These are phyloP conservation scores for Malus asiatica DNA, from an alignment of 306 rosid genomes.

Conservation along the genomic window DNA sequence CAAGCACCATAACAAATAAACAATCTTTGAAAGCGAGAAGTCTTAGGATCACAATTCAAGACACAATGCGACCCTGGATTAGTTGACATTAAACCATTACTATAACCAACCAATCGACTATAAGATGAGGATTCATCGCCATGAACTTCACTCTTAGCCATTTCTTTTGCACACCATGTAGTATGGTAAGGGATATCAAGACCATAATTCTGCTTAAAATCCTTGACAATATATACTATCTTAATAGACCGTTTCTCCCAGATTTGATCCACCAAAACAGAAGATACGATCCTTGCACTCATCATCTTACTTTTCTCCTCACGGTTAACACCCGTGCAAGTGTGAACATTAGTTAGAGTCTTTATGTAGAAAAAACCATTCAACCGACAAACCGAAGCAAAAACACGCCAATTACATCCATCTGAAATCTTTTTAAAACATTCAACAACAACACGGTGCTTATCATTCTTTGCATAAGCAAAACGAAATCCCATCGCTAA, in stretches of 20 bases:
- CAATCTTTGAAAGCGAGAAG: neutral
- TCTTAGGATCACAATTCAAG: neutral
- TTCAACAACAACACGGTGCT: neutral
- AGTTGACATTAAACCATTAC: neutral
- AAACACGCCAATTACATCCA: neutral
- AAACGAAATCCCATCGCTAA: neutral
- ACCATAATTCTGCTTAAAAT: neutral
- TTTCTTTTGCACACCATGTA: neutral
- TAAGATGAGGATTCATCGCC: neutral
- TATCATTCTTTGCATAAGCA: neutral
- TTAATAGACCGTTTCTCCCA: neutral
- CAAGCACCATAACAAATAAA: constrained; percentile 5
- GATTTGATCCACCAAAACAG: neutral
- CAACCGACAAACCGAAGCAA: neutral
- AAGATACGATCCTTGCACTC: neutral
- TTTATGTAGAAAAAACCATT: neutral
- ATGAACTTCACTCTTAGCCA: neutral
- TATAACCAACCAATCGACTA: neutral
- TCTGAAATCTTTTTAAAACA: neutral
- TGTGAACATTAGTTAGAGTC: neutral
- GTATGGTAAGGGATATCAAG: neutral
- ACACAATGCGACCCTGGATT: neutral
- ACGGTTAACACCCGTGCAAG: neutral
- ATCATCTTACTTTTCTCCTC: neutral
- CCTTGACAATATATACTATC: neutral